Evolutionary conservation across 78 protist species (phyloP), one percentile per base, ranked within the genome.

Genomic region (Tieghemostelium lacteum): DNA sequence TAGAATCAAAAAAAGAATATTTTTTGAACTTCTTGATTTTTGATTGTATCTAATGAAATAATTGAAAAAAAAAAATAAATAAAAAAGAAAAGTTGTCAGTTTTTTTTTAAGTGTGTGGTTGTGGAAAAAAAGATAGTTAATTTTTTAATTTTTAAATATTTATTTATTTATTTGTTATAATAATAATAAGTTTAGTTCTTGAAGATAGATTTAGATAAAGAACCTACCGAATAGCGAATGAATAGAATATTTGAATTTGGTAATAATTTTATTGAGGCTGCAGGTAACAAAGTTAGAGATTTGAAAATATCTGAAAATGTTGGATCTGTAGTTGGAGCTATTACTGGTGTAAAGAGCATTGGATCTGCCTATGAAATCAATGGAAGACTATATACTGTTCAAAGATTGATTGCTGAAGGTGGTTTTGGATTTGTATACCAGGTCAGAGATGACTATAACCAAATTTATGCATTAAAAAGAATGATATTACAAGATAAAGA

Each of bases 401-500:
- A 61, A 29, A 57, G 33, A 40, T 67, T 67, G 40, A 61, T 83
- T 54, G 91, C 91, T 17, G 91, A 83, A 14, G 91, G 91, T 83
- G 91, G 91, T 2, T 83, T 83, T 57, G 91, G 91, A 63, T 61
- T 83, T 19, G 91, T 83, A 16, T 83, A 83, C 58, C 36, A 50
- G 33, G 91, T 83, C 17, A 73, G 91, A 49, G 91, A 83, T 69
- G 91, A 83, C 63, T 83, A 83, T 42, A 69, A 69, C 19, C 34
- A 57, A 55, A 37, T 12, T 4, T 83, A 29, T 45, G 91, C 91
- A 1, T 31, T 83, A 19, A 83, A 83, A 42, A 34, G 78, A 26
- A 83, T 83, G 91, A 45, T 83, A n/a, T 31, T 83, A 22, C 78
- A 66, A 40, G 91, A 83, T 24, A 22, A 63, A 20, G 91, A 83